Conservation (phyloP, 176 grass and related monocot species). For the Puya raimondii region DNA sequence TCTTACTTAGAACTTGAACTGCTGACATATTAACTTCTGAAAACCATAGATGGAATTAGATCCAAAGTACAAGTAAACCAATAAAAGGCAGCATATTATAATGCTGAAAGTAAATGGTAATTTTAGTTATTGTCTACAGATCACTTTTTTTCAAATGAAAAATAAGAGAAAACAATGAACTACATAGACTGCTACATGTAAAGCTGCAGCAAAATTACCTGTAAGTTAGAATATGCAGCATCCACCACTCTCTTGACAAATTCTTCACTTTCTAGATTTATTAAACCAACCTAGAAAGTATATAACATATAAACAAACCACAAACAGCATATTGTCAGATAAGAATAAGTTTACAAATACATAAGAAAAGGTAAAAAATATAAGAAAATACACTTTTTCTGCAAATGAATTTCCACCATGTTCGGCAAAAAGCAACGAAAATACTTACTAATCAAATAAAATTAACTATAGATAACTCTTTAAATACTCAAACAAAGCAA, state of each 20-base stretch:
- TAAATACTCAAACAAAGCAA: too few relatives aligned
- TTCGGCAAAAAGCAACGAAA: background rate
- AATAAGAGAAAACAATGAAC: background rate
- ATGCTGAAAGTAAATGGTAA: conserved; percentile 12
- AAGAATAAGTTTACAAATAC: background rate
- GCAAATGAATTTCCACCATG: background rate
- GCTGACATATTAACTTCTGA: background rate
- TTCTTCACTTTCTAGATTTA: conserved; percentile 98
- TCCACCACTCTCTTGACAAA: conserved; percentile 69
- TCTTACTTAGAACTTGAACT: background rate
- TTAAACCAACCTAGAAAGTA: conserved; percentile 55
- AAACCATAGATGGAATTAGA: background rate
- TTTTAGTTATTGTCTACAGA: background rate
- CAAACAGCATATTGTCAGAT: background rate
- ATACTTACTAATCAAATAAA: too few relatives aligned
- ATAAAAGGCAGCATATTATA: conserved; percentile 2
- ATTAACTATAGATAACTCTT: too few relatives aligned
- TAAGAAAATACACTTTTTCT: background rate
- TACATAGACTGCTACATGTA: background rate
- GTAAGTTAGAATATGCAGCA: conserved; percentile 46
- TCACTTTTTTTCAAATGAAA: background rate
- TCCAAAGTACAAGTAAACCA: background rate
- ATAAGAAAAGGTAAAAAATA: background rate
- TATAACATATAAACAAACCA: conserved; percentile 1
- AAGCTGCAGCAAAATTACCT: conserved; percentile 23